Percentiles rank a stretch among this genome's conserved stretches.
Conservation (phyloP, 1,139 yeast species). For the Barnettozyma hawaiiensis region DNA sequence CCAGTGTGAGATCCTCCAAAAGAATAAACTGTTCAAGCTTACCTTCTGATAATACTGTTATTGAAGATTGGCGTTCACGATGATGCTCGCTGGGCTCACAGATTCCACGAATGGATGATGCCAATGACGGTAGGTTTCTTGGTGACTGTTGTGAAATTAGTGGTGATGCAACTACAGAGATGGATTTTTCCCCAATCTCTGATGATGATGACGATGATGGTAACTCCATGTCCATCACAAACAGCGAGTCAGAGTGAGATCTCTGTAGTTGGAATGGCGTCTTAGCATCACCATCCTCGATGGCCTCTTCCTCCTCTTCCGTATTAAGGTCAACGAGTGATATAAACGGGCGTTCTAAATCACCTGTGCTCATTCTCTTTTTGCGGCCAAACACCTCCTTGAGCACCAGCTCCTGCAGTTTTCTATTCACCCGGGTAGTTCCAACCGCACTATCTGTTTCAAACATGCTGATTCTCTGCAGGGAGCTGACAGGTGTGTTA, state of each 20-base stretch:
- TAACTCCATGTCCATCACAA: constrained; percentile 22
- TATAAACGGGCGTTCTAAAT: constrained; percentile 1
- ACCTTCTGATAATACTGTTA: background rate
- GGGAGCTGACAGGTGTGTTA: constrained; percentile 2
- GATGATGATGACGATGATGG: too few species aligned
- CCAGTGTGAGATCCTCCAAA: constrained; percentile 86
- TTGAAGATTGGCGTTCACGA: background rate
- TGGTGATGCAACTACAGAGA: constrained; percentile 1
- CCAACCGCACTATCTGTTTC: constrained; percentile 1
- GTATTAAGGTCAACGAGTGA: background rate
- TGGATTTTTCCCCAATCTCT: constrained; percentile 3
- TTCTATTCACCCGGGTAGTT: constrained; percentile 59
- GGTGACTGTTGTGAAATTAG: constrained; percentile 4
- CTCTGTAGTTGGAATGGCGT: constrained; percentile 13
- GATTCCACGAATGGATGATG: background rate
- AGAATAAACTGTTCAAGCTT: constrained; percentile 71
- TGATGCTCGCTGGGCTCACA: background rate
- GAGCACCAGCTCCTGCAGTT: constrained; percentile 58
- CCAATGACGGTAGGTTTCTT: background rate
- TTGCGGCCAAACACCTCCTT: constrained; percentile 53
- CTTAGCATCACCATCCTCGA: constrained; percentile 4
- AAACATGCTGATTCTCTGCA: constrained; percentile 1
- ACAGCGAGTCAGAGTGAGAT: constrained; percentile 24
- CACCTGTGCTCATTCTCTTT: constrained; percentile 7
- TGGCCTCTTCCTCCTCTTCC: constrained; percentile 2